Evolutionary conservation across 2,329 filamentous ascomycete species (phyloP).

Genomic region (Penicillium thymicola): DNA sequence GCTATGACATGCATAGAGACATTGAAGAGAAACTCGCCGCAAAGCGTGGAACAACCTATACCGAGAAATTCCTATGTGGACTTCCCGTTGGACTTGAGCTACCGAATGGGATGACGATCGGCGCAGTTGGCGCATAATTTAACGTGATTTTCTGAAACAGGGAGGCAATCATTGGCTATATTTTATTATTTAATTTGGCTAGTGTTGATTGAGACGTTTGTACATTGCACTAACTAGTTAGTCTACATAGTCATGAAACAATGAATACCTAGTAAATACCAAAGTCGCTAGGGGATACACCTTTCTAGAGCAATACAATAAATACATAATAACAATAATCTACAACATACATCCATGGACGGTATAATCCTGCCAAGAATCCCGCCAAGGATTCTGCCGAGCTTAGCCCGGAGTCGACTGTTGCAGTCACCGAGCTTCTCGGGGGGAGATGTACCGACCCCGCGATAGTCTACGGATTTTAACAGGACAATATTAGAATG

Average conservation of each 20-base stretch:
- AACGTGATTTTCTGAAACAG: neutral
- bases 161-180: neutral
- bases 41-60: constrained; percentile 29
- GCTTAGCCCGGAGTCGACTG: too few species aligned
- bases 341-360: too few species aligned
- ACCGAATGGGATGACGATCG: constrained; percentile 29
- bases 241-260: neutral
- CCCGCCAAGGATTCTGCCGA: neutral
- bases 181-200: constrained; percentile 2
- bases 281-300: neutral
- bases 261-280: neutral
- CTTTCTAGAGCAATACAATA: neutral
- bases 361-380: too few species aligned
- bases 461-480: neutral
- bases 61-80: constrained; percentile 42
- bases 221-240: constrained; percentile 2
- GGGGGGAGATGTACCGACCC: neutral
- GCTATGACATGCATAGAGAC: constrained; percentile 59
- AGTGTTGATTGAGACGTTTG: neutral
- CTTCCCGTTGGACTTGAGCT: constrained; percentile 48
- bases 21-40: constrained; percentile 49
- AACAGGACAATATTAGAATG: neutral
- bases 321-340: constrained; percentile 1
- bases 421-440: neutral
- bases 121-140: constrained; percentile 3